These are phyloP conservation scores for Morella rubra DNA, from an alignment of 306 rosid species.

Conservation along the genomic window DNA sequence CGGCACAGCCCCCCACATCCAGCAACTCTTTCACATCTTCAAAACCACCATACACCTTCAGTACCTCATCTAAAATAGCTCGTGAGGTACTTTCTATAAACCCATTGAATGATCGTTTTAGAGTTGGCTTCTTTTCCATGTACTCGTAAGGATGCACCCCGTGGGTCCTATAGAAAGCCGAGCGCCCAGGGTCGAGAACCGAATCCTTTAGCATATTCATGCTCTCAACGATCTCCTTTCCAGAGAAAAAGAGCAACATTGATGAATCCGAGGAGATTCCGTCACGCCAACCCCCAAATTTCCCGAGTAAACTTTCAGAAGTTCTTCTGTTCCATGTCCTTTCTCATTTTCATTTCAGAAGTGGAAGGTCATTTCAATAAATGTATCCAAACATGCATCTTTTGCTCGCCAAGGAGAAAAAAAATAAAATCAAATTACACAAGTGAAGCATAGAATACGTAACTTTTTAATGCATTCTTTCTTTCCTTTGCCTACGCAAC, in stretches of 20 bases:
- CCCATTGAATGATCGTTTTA: background rate
- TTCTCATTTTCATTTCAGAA: background rate
- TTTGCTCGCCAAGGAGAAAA: background rate
- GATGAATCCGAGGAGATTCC: background rate
- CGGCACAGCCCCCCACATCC: slow-evolving; percentile 26
- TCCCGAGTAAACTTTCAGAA: background rate
- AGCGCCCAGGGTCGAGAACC: slow-evolving; percentile 7
- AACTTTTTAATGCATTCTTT: too few relatives aligned
- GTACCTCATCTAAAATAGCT: background rate
- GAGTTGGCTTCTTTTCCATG: background rate
- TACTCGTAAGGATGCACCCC: background rate
- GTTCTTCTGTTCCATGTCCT: background rate
- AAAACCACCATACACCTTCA: slow-evolving; percentile 22
- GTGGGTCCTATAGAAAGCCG: background rate
- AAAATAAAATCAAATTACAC: too few relatives aligned
- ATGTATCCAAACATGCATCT: background rate
- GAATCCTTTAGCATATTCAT: background rate
- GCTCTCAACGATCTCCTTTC: background rate
- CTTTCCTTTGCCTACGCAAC: too few relatives aligned
- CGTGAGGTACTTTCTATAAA: background rate
- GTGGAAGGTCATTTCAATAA: background rate
- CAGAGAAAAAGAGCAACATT: background rate
- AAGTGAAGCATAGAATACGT: too few relatives aligned
- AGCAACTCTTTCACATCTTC: slow-evolving; percentile 11
- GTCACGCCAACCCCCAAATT: too few relatives aligned